Conservation (phyloP, 2,329 filamentous ascomycete genomes). For the Cucurbitaria berberidis region DNA sequence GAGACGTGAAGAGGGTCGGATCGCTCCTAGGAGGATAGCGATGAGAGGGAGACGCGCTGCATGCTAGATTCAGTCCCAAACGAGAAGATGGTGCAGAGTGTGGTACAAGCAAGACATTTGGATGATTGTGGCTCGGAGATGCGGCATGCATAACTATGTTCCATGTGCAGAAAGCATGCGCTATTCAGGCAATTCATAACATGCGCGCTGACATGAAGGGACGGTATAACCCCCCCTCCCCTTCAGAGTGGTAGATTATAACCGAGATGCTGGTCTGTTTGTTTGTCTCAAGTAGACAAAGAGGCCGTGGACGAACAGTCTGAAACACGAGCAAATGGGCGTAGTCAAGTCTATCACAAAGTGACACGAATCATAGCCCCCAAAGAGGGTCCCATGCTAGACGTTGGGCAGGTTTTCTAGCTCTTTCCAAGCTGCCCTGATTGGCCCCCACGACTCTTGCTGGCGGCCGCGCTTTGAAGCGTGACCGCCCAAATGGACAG, state of each 20-base stretch:
- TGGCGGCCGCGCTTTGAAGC: constrained; percentile 28
- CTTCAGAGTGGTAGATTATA: too few relatives aligned
- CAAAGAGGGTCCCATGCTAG: constrained; percentile 16
- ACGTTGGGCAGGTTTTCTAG: constrained; percentile 39
- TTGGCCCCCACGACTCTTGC: constrained; percentile 34
- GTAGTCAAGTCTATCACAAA: constrained; percentile 11
- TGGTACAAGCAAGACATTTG: constrained; percentile 12
- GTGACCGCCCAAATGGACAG: constrained; percentile 35
- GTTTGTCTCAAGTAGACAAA: neutral
- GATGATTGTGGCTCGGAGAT: constrained; percentile 17
- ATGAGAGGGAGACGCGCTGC: constrained; percentile 20
- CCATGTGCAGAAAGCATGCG: constrained; percentile 10
- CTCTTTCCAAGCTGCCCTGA: constrained; percentile 38
- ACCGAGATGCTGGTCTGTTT: neutral
- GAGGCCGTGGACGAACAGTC: neutral
- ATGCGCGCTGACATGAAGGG: constrained; percentile 17
- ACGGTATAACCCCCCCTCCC: constrained; percentile 16
- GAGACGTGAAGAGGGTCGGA: neutral
- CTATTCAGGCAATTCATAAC: constrained; percentile 25
- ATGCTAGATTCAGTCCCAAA: constrained; percentile 13
- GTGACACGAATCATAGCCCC: constrained; percentile 35
- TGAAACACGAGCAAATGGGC: constrained; percentile 15
- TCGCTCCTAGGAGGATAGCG: constrained; percentile 5
- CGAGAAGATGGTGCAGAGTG: constrained; percentile 19
- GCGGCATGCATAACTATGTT: constrained; percentile 10